Base-by-base conservation (phyloP, 169 alveolate species). In the Plasmodium berghei region DNA sequence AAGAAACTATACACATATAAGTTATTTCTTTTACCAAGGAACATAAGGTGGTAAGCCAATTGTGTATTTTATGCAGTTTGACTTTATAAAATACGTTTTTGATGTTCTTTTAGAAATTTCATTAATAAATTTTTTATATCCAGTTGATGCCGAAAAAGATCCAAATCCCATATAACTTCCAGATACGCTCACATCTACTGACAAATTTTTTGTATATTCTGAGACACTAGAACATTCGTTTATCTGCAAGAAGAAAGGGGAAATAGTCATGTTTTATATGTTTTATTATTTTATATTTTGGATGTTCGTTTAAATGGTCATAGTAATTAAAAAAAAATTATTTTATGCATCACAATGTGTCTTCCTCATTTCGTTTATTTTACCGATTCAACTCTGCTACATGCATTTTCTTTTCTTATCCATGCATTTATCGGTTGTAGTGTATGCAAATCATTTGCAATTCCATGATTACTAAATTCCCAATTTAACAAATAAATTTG, bases 351-450 rank as follows among this genome's bases (percentile, higher is more conserved):
- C 42, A 34, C 5, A 9, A 24, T 49, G 52, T 49, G 22, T 64
- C 4, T 64, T 34, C 16, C 0, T 3, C 34, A 20, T 9, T 58
- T 73, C 45, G 28, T 70, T 55, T 70, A 58, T 34, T 34, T 34
- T 55, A 93, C 94, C 87, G 88, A 56, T 87, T 95, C 97, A 1
- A 96, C 94, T 63, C 92, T 93, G 26, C 96, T 91, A 56, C 97
- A 95, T 54, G 97, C 94, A 40, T 87, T 85, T 46, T 95, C 96
- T 14, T 94, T 94, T 45, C 97, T 72, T 62, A 95, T 86, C 94
- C 94, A 95, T 14, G 93, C 95, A 40, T 95, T 96, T 49, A 73
- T 67, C 0, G 97, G 97, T 73, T 95, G 97, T 34, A 93, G 93
- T 9, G 90, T 86, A 16, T 49, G 40, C 42, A 93, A 62, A 70